Percentiles rank a stretch among this genome's conserved stretches.
These are phyloP conservation scores for Clonostachys solani DNA, from an alignment of 2,329 filamentous ascomycete genomes.

Conservation along the genomic window DNA sequence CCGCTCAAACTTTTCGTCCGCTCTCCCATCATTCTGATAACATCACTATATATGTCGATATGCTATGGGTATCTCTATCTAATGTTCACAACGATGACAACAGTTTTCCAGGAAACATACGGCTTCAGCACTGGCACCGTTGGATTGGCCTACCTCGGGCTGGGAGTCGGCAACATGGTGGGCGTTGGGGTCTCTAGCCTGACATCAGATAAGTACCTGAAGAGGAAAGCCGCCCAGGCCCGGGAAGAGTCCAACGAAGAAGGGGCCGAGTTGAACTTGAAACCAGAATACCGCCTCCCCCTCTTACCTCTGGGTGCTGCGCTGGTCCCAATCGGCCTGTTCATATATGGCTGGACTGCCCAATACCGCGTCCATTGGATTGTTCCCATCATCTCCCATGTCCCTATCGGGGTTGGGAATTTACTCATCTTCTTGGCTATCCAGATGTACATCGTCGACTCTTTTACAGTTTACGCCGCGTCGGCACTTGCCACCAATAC, in stretches of 20 bases:
- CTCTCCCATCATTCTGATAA: constrained; percentile 43
- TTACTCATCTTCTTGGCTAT: no score
- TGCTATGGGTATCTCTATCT: constrained; percentile 52
- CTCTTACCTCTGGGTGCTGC: constrained; percentile 8
- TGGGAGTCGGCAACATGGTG: constrained; percentile 37
- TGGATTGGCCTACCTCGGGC: constrained; percentile 44
- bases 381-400: constrained; percentile 27
- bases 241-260: no score
- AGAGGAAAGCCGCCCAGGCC: no score
- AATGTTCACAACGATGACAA: constrained; percentile 31
- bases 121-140: constrained; percentile 37
- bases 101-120: constrained; percentile 37
- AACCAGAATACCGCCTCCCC: constrained; percentile 35
- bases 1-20: constrained; percentile 51
- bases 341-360: constrained; percentile 37
- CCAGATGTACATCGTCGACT: no score
- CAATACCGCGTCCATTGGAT: constrained; percentile 43
- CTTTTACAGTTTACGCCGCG: no score
- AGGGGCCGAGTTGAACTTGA: constrained; percentile 3
- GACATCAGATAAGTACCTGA: constrained; percentile 11
- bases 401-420: no score
- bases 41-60: constrained; percentile 49
- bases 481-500: no score
- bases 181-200: constrained; percentile 33
- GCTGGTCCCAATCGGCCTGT: background rate